phyloP scores from a whole-genome alignment of 371 early-diverging fungal genomes.

The Syncephalastrum sp. region DNA sequence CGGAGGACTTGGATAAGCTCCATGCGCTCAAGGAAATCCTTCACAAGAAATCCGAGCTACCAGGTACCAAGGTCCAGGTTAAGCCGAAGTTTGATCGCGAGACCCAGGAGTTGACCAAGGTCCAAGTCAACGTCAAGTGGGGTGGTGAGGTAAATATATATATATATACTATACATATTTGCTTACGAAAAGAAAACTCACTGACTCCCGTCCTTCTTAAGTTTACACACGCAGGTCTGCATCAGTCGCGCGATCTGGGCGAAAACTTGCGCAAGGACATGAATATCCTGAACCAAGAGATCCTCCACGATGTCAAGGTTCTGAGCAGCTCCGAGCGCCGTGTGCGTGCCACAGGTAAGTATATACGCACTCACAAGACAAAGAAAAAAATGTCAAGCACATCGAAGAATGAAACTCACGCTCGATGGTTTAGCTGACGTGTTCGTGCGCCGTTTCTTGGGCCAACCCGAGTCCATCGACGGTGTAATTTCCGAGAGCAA shows the following conservation, averaged over 20 bases:
- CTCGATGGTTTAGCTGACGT: constrained; percentile 57
- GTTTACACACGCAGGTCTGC: constrained; percentile 94
- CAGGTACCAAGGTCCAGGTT: constrained; percentile 93
- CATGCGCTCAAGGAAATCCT: constrained; percentile 72
- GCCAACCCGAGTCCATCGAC: constrained; percentile 54
- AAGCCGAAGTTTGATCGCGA: constrained; percentile 76
- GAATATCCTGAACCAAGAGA: constrained; percentile 77
- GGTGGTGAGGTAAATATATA: constrained; percentile 76
- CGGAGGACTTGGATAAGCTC: constrained; percentile 60
- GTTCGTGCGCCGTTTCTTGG: constrained; percentile 77
- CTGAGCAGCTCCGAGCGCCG: constrained; percentile 88
- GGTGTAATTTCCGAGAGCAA: constrained; percentile 72
- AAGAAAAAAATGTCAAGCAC: not conserved
- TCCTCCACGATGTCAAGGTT: constrained; percentile 86
- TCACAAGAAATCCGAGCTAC: constrained; percentile 75
- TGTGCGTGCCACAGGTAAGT: constrained; percentile 76
- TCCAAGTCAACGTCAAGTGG: constrained; percentile 96
- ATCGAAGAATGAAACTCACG: not conserved
- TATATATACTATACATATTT: too few relatives aligned
- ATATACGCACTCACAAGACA: not conserved
- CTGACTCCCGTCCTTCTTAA: constrained; percentile 14
- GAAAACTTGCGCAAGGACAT: constrained; percentile 93
- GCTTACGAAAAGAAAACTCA: too few relatives aligned
- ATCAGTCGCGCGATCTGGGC: constrained; percentile 91
- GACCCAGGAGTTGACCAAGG: constrained; percentile 59